These are phyloP conservation scores for Pleurotus sapidus DNA, from an alignment of 768 basidiomycete species.

Conservation along the genomic window DNA sequence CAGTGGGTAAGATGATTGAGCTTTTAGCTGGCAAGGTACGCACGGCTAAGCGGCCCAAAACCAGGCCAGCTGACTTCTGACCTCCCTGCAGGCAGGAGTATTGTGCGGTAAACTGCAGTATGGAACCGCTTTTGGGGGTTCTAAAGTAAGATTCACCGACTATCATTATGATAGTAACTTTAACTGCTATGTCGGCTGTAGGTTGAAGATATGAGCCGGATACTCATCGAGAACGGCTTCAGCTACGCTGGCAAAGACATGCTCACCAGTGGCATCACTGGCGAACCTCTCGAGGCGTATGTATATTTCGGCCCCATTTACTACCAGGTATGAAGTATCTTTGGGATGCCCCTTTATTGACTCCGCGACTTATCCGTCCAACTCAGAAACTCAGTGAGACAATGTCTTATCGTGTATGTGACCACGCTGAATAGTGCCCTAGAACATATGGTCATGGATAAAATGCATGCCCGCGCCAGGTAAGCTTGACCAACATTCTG, in stretches of 20 bases:
- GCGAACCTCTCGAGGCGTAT: constrained; percentile 93
- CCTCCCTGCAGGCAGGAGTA: constrained; percentile 72
- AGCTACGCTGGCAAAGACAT: constrained; percentile 99
- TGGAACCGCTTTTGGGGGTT: constrained; percentile 96
- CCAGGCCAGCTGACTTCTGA: neutral
- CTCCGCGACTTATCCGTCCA: constrained; percentile 12
- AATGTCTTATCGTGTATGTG: neutral
- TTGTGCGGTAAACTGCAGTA: constrained; percentile 87
- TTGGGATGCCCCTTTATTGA: neutral
- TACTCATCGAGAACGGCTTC: constrained; percentile 93
- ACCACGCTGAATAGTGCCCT: constrained; percentile 9
- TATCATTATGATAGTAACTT: neutral
- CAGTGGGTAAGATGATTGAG: constrained; percentile 99
- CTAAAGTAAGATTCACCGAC: constrained; percentile 58
- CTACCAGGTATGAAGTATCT: constrained; percentile 67
- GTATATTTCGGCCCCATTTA: constrained; percentile 99
- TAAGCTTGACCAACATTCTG: constrained; percentile 19
- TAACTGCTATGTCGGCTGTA: constrained; percentile 22
- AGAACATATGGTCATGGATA: constrained; percentile 99
- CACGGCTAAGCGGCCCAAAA: constrained; percentile 1
- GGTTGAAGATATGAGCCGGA: constrained; percentile 98
- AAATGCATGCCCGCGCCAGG: constrained; percentile 99
- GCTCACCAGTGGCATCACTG: constrained; percentile 97
- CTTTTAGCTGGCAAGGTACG: constrained; percentile 88
- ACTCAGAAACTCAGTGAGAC: constrained; percentile 87